Conservation (phyloP, 345 rosid genomes). For the Erysimum cheiranthoides region DNA sequence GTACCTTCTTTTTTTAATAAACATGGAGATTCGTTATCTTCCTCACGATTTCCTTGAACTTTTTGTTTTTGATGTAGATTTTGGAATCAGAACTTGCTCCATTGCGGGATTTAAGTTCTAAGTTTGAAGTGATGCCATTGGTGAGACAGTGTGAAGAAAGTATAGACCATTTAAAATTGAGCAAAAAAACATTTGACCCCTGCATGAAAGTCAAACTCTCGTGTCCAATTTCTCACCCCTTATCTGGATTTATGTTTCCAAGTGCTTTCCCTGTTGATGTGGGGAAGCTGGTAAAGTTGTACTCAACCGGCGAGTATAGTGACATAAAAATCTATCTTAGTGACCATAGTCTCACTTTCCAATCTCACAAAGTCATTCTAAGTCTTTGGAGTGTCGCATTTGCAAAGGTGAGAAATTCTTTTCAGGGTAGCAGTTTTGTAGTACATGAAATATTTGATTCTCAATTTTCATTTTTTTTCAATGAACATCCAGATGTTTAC, state of each 20-base stretch:
- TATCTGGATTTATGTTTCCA: slow-evolving; percentile 59
- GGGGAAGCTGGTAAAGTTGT: slow-evolving; percentile 61
- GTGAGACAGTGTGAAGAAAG: slow-evolving; percentile 82
- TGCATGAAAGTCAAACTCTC: slow-evolving; percentile 68
- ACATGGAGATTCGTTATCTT: slow-evolving; percentile 8
- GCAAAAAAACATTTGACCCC: slow-evolving; percentile 56
- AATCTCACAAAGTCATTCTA: slow-evolving; percentile 76
- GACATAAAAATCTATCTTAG: slow-evolving; percentile 67
- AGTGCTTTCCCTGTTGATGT: slow-evolving; percentile 69
- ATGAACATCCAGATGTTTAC: slow-evolving; percentile 86
- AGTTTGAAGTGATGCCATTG: slow-evolving; percentile 72
- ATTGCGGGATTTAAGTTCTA: slow-evolving; percentile 61
- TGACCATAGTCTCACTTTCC: slow-evolving; percentile 67
- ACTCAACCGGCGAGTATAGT: slow-evolving; percentile 60
- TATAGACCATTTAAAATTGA: slow-evolving; percentile 58
- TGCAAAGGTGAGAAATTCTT: slow-evolving; percentile 68
- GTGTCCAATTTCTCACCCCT: slow-evolving; percentile 57
- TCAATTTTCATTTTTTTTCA: background rate
- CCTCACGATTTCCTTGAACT: slow-evolving; percentile 14
- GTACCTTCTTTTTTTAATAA: background rate
- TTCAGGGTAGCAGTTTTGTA: slow-evolving; percentile 6
- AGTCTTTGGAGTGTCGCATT: slow-evolving; percentile 92
- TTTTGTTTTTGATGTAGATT: slow-evolving; percentile 55
- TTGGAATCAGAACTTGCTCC: slow-evolving; percentile 71
- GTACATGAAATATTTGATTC: slow-evolving; percentile 13